Evolutionary conservation across 208 protist species (phyloP), one percentile per base, ranked within the genome.

Genomic region (Acanthamoeba castellanii): DNA sequence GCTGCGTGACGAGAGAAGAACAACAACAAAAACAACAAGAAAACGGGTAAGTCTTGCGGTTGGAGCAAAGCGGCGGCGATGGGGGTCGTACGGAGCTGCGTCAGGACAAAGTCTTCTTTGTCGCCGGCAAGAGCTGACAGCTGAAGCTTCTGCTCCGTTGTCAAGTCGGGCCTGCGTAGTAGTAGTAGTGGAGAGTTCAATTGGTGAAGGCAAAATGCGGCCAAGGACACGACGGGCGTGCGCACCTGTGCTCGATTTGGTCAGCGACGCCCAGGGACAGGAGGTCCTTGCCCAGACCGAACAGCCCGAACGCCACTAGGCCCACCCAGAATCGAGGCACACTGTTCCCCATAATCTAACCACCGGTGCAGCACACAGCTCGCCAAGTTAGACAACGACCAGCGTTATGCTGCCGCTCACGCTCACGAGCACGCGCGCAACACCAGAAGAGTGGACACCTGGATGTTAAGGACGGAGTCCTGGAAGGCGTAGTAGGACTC

Each of bases 401-500:
- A 14, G 84, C 47, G 16, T 64, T 8, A 37, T 18, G 27, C 16
- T 27, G 42, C 13, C 52, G 16, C 20, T n/a, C 11, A 22, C 16
- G 82, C 22, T 66, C 22, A 6, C 9, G 50, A 47, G 9, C 2
- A 76, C 78, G 66, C 0, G 1, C 55, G n/a, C 66, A 18, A 22
- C 22, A 50, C 22, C 37, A 47, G 32, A 55, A 14, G 45, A 91
- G 78, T 50, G 78, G 1, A 22, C 8, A 92, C 87, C 64, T 92
- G 32, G 27, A 57, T 76, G 87, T 55, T 92, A 27, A 92, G 61
- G 25, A 78, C 20, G 13, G 87, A 30, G 13, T 92, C 87, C 30
- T 92, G 87, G 61, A 92, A 92, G 25, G 87, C 57, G 30, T 78
- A 76, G 66, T 42, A 92, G 20, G 87, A 70, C 59, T 92, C 87